phyloP scores from a whole-genome alignment of 305 asterid genomes.

The Coffea humblotiana region DNA sequence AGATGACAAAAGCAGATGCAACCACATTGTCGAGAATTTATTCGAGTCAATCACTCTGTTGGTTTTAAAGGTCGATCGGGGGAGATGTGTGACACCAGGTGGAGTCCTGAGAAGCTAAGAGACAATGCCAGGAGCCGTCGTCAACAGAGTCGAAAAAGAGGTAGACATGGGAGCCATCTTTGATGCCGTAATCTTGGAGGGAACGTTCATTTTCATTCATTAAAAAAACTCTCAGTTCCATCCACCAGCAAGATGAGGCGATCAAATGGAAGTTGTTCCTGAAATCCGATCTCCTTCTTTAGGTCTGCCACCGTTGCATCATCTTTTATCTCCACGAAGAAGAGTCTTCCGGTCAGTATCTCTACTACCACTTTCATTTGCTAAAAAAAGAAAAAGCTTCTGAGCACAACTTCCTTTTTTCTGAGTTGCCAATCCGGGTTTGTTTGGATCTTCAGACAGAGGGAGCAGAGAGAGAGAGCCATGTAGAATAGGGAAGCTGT shows the following conservation, averaged over 20 bases:
- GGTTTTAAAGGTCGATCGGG: constrained; percentile 10
- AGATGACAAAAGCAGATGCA: not conserved
- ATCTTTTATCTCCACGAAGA: constrained; percentile 42
- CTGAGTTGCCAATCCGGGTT: not conserved
- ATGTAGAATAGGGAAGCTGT: constrained; percentile 12
- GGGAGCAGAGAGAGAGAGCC: constrained; percentile 1
- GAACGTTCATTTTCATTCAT: constrained; percentile 30
- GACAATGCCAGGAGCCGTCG: constrained; percentile 22
- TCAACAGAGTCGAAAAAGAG: constrained; percentile 32
- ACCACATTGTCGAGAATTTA: too few species aligned
- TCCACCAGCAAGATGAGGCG: constrained; percentile 50
- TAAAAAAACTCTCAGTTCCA: constrained; percentile 4
- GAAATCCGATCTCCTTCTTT: constrained; percentile 47
- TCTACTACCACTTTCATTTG: constrained; percentile 58
- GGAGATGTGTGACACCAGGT: constrained; percentile 6
- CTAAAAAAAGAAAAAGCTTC: not conserved
- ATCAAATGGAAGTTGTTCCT: constrained; percentile 48
- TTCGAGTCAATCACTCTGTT: too few species aligned
- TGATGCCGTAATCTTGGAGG: constrained; percentile 46
- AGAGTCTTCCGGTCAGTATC: constrained; percentile 48
- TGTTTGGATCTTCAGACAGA: not conserved
- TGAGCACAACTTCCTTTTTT: not conserved
- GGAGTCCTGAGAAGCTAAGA: constrained; percentile 22
- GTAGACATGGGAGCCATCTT: constrained; percentile 55
- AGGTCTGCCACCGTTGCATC: constrained; percentile 49